Base-by-base conservation (phyloP, 2,329 filamentous ascomycete species). In the Diaporthe vaccinii region DNA sequence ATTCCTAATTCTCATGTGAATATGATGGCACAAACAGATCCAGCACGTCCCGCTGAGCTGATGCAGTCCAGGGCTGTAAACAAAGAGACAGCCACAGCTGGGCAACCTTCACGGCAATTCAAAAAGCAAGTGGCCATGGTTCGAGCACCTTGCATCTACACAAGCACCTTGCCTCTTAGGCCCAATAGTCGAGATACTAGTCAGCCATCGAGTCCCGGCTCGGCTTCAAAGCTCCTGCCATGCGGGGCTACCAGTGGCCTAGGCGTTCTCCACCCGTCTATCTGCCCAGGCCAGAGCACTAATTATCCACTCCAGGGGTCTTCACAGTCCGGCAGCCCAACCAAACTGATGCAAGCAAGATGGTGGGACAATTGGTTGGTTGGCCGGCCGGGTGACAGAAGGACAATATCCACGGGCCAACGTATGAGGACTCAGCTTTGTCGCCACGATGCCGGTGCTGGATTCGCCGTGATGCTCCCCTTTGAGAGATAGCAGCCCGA, bases 101-200 rank as follows among this genome's bases (percentile, higher is more conserved):
- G 7, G 15, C 53, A 20, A 22, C 44, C 44, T 49, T 20, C 44
- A 49, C 20, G 28, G 28, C 53, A 14, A 34, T 36, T n/a, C 44
- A 36, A 68, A 53, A 68, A 49, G 59, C 59, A 51, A 67, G 46
- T 25, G 6, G 15, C 39, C 39, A 25, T 25, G 31, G 62, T 10
- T 31, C 22, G 22, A 53, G 44, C 46, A 36, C 31, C 20, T 31
- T 28, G n/a, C 59, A 62, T 20, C 39, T 22, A 10, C 36, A 39
- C 53, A 39, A 59, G 57, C 34, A 39, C 41, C n/a, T n/a, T 39
- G 44, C 62, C 51, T 36, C 28, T 68, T n/a, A 31, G 22, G 41
- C 28, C 22, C 44, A 67, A 67, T 67, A 67, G 62, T 67, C 62
- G 31, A 67, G 28, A 17, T 51, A 49, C 62, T 67, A 51, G 44